Percentiles rank a stretch among this genome's conserved stretches.
These are phyloP conservation scores for Dovyalis caffra DNA, from an alignment of 345 rosid species.

Conservation along the genomic window DNA sequence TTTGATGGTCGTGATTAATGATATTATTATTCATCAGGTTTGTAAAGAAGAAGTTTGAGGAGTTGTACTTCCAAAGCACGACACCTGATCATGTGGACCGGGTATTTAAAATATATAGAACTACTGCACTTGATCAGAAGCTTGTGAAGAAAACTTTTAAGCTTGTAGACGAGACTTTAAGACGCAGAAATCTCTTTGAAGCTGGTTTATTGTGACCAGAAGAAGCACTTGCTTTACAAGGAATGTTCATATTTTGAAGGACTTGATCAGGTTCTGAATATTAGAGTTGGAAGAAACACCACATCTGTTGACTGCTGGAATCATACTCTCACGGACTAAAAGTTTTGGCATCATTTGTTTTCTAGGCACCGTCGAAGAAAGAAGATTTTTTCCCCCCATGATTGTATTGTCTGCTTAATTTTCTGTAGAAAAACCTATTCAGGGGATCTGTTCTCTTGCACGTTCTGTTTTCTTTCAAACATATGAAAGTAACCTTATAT, in stretches of 20 bases:
- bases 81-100: conserved; percentile 80
- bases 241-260: conserved; percentile 30
- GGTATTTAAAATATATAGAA: conserved; percentile 92
- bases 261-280: conserved; percentile 20
- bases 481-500: conserved; percentile 4
- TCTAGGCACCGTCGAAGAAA: background rate
- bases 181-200: conserved; percentile 89
- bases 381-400: background rate
- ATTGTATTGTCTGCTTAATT: conserved; percentile 20
- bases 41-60: conserved; percentile 97
- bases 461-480: conserved; percentile 5
- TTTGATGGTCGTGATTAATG: background rate
- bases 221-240: background rate
- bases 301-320: conserved; percentile 11
- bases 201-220: conserved; percentile 78
- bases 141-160: conserved; percentile 99
- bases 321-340: conserved; percentile 26
- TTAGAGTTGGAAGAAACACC: conserved; percentile 12
- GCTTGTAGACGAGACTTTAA: conserved; percentile 88
- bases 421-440: conserved; percentile 4
- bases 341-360: conserved; percentile 24
- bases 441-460: conserved; percentile 6
- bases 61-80: conserved; percentile 83
- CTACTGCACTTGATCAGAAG: conserved; percentile 91
- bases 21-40: conserved; percentile 45